Evolutionary conservation across 306 rosid species (phyloP), one percentile per base, ranked within the genome.

Genomic region (Quercus glauca): DNA sequence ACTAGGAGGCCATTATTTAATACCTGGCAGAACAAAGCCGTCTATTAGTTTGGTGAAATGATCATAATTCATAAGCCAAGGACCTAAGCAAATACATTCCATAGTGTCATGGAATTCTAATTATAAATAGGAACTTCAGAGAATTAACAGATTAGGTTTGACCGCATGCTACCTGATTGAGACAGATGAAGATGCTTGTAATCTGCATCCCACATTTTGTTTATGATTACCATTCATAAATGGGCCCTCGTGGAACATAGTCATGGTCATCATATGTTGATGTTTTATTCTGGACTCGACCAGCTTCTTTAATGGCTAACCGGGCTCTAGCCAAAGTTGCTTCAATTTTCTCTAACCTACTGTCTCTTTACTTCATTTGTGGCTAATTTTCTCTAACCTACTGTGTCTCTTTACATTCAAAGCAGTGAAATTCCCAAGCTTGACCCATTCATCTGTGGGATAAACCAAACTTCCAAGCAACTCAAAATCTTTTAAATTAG

Each of bases 381-480:
- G 49, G 52, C 20, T 25, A 29, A 83, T 71, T 45, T 59, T 77
- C 58, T 75, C 77, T 71, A 83, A 73, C 53, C 52, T 78, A 53
- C 82, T 82, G 13, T 51, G 55, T 75, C 69, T 78, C 79, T 78
- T 63, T 71, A 88, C 94, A 83, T 95, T 93, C 55, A 92, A 84
- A 73, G 99, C 96, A 37, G 88, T 93, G 69, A 89, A 91, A 76
- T 91, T 90, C 76, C 99, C 98, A 35, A 93, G 91, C 63, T 82
- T 84, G 80, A 85, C 83, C 99, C 98, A 95, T 84, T 29, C 87
- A 84, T 89, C 93, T 41, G 98, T 89, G 69, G 99, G 99, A 86
- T 90, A 95, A 75, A 82, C 91, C 86, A 89, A 79, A 89, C 97
- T 88, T 18, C 97, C 97, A 72, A 75, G 88, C 69, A 95, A 87